These are phyloP conservation scores for Calonectria honghensis DNA, from an alignment of 2,329 filamentous ascomycete genomes.

Conservation along the genomic window DNA sequence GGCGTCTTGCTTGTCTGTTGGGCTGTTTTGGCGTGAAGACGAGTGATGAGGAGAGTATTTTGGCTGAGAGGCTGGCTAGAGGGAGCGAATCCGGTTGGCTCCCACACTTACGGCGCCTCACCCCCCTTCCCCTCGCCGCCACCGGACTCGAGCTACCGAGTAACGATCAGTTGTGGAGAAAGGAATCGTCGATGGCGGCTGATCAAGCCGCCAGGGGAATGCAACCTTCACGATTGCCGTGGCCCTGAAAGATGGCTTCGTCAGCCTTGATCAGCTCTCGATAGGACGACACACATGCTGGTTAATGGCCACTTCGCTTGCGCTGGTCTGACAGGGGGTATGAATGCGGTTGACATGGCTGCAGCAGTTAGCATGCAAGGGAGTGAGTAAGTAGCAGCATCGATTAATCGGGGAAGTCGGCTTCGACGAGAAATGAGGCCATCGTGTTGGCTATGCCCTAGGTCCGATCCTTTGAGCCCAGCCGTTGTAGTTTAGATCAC, in stretches of 20 bases:
- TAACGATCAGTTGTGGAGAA: conserved; percentile 13
- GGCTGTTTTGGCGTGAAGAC: conserved; percentile 7
- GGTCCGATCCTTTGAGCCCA: background rate
- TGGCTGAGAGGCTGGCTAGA: background rate
- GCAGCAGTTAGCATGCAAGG: background rate
- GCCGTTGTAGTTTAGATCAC: background rate
- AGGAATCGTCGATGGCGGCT: conserved; percentile 4
- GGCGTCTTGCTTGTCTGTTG: background rate
- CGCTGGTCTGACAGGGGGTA: background rate
- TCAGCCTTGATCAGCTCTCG: background rate
- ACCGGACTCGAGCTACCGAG: conserved; percentile 20
- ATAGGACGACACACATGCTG: background rate
- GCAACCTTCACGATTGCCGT: background rate
- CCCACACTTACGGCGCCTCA: background rate
- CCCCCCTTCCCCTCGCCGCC: background rate
- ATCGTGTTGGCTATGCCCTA: background rate
- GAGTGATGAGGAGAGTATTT: background rate
- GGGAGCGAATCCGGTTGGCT: conserved; percentile 20
- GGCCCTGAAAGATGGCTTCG: background rate
- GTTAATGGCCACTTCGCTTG: conserved; percentile 5
- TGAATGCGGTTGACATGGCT: background rate
- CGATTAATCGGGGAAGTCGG: background rate
- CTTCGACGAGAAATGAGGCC: background rate
- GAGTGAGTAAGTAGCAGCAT: background rate
- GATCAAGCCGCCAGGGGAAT: background rate